Conservation (phyloP, 176 grass and related monocot genomes). For the Phoenix roebelenii region DNA sequence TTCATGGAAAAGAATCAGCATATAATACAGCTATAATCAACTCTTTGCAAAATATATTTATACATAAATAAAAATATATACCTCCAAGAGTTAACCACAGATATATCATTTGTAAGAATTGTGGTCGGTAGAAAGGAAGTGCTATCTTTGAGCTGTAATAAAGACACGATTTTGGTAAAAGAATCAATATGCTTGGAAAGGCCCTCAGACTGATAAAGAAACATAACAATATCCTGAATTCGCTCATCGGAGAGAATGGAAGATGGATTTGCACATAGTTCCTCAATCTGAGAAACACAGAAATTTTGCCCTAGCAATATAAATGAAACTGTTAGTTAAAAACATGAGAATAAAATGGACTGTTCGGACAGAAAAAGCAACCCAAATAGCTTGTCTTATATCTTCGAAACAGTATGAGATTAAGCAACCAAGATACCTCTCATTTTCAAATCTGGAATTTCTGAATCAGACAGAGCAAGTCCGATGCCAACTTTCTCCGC, state of each 20-base stretch:
- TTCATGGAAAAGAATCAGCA: too few species aligned
- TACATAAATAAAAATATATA: constrained; percentile 1
- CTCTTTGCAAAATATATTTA: too few species aligned
- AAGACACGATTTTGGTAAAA: constrained; percentile 57
- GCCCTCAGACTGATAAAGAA: constrained; percentile 63
- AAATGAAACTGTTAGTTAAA: constrained; percentile 2
- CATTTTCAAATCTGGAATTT: constrained; percentile 42
- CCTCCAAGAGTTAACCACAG: constrained; percentile 38
- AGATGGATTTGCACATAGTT: constrained; percentile 50
- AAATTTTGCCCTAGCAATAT: constrained; percentile 58
- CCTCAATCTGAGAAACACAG: constrained; percentile 57
- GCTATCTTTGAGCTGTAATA: constrained; percentile 46
- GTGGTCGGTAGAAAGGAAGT: constrained; percentile 43
- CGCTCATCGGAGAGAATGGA: constrained; percentile 36
- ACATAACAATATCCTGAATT: constrained; percentile 88
- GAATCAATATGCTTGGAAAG: constrained; percentile 66
- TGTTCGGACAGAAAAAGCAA: background rate
- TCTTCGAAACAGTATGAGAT: background rate
- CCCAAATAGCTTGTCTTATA: background rate
- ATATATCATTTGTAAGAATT: constrained; percentile 31
- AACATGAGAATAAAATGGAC: background rate
- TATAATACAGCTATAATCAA: too few species aligned
- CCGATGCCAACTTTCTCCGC: constrained; percentile 64
- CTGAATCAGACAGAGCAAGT: constrained; percentile 71
- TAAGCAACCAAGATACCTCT: constrained; percentile 34